Conservation (phyloP, 306 rosid species). For the Malus sieversii region DNA sequence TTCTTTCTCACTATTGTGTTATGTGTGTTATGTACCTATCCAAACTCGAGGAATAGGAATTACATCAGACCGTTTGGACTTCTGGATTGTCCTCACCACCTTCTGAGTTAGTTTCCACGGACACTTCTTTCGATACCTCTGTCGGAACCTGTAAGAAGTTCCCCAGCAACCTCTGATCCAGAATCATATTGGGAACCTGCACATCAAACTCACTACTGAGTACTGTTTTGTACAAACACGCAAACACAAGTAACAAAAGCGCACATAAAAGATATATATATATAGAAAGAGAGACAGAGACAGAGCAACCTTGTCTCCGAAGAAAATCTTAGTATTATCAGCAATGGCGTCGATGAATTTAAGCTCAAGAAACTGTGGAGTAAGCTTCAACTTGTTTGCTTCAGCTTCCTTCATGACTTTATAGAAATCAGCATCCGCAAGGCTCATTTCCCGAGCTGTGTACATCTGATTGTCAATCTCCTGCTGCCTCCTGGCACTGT, state of each 20-base stretch:
- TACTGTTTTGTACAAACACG: constrained; percentile 10
- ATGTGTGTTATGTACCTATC: background rate
- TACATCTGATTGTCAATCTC: constrained; percentile 81
- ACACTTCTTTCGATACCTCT: constrained; percentile 10
- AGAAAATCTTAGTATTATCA: constrained; percentile 80
- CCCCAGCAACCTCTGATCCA: constrained; percentile 83
- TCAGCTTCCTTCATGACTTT: constrained; percentile 80
- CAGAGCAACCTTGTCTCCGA: constrained; percentile 78
- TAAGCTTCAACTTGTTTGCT: constrained; percentile 86
- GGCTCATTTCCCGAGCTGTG: constrained; percentile 66
- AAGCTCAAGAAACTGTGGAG: constrained; percentile 87
- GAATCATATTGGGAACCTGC: constrained; percentile 77
- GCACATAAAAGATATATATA: too few species aligned
- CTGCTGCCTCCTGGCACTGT: constrained; percentile 59
- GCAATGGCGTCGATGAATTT: constrained; percentile 78
- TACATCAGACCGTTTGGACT: background rate
- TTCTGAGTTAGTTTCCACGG: constrained; percentile 10
- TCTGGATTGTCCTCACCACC: background rate
- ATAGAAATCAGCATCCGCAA: constrained; percentile 77
- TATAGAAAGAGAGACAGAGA: background rate
- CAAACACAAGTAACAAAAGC: too few species aligned
- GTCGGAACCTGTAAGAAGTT: constrained; percentile 50
- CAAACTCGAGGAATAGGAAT: background rate
- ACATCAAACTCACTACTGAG: constrained; percentile 10
- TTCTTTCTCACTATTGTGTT: background rate